phyloP scores from a whole-genome alignment of 768 basidiomycete species.

The Zangia roseola region DNA sequence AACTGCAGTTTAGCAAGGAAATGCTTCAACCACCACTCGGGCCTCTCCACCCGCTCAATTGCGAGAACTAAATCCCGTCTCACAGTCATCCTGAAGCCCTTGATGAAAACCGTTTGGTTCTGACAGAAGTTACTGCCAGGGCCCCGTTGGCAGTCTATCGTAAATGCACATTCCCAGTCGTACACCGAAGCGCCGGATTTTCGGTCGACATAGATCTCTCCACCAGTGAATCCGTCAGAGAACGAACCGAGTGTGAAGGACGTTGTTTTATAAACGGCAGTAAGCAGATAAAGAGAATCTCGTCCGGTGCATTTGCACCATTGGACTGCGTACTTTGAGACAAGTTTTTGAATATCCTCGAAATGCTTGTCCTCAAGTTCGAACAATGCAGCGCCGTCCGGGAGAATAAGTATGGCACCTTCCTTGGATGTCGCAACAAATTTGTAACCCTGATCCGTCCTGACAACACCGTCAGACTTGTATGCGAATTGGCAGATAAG shows the following conservation, averaged over 20 bases:
- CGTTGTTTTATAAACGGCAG: conserved; percentile 24
- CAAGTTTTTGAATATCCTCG: too few species aligned
- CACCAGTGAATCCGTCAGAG: too few species aligned
- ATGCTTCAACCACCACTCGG: too few species aligned
- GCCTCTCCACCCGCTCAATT: too few species aligned
- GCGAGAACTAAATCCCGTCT: too few species aligned
- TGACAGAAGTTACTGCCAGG: too few species aligned
- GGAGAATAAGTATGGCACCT: conserved; percentile 30
- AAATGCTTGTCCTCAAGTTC: conserved; percentile 19
- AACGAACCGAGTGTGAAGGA: conserved; percentile 26
- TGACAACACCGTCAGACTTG: not conserved
- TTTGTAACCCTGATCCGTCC: not conserved
- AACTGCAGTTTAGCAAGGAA: too few species aligned
- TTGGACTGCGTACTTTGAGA: conserved; percentile 8
- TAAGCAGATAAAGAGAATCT: conserved; percentile 26
- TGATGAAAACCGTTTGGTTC: conserved; percentile 20
- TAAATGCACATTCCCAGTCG: not conserved
- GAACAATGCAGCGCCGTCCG: conserved; percentile 22
- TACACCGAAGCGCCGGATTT: too few species aligned
- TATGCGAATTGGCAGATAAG: too few species aligned
- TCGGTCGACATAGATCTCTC: too few species aligned
- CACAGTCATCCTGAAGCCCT: conserved; percentile 14
- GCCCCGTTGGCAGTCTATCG: too few species aligned
- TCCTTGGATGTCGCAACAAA: conserved; percentile 5
- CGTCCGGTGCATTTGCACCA: conserved; percentile 26